Base-by-base conservation (phyloP, 2,329 filamentous ascomycete genomes). In the Colletotrichum falcatum region DNA sequence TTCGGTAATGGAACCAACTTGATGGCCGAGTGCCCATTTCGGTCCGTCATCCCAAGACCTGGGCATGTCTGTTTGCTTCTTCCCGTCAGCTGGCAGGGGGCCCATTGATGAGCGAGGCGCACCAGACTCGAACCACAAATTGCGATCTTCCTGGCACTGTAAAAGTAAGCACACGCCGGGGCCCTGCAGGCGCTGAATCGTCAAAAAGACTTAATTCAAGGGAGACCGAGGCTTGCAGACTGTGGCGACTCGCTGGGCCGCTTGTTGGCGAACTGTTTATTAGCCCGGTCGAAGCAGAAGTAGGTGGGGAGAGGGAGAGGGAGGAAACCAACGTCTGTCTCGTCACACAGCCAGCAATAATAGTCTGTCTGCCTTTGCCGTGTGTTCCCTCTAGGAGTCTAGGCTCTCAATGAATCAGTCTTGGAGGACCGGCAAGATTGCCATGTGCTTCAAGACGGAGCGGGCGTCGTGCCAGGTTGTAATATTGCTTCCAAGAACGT, bases 401-500 rank as follows among this genome's bases (percentile, higher is more conserved):
- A 18, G 37, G 14, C 33, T 55, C 33, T 23, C 23, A 35, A 37
- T 39, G 28, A 51, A 48, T 69, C 30, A 48, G 58, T 71, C 62
- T 46, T 60, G 65, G 65, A 42, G 59, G 59, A 49, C 28, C 51
- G 55, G 30, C 44, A 28, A 70, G 35, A 68, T 68, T 71, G 69
- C 69, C 65, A 69, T 71, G 69, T 69, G 59, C 65, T 69, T 56
- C 69, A 60, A 46, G 59, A 65, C 26, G 61, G 59, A 55, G 65
- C 53, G 12, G 66, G 39, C 55, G 53, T 49, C 12, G 44, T 64
- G 23, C 30, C 55, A 61, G 69, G 65, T 69, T 56, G 69, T 53
- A 69, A 69, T 55, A 71, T 70, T 71, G 65, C 46, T 71, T 71
- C 69, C 53, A 69, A 71, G 59, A 71, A 69, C 26, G 59, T 71